These are phyloP conservation scores for Candida michaelii DNA, from an alignment of 805 yeast species.

Conservation along the genomic window DNA sequence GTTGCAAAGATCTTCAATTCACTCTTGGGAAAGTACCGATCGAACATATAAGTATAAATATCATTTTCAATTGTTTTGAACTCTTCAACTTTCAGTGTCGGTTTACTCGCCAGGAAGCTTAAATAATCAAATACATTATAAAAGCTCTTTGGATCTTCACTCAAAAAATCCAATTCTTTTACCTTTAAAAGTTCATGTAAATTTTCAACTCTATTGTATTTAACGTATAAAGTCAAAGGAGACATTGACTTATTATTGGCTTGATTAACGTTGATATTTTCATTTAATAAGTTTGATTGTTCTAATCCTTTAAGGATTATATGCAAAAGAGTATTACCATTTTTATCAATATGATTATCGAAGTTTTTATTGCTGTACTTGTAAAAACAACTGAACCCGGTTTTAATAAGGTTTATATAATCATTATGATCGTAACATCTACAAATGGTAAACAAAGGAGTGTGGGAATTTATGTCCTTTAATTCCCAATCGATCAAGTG, in stretches of 20 bases:
- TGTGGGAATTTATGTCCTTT: slow-evolving; percentile 64
- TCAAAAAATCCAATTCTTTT: slow-evolving; percentile 39
- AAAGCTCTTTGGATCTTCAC: slow-evolving; percentile 33
- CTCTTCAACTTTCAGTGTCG: slow-evolving; percentile 17
- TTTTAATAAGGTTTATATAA: slow-evolving; percentile 50
- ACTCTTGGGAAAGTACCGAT: slow-evolving; percentile 21
- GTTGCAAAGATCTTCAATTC: slow-evolving; percentile 21
- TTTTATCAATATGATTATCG: slow-evolving; percentile 65
- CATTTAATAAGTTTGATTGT: slow-evolving; percentile 24
- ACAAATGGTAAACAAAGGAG: slow-evolving; percentile 75
- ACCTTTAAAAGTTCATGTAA: slow-evolving; percentile 51
- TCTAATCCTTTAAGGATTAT: slow-evolving; percentile 53
- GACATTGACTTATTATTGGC: slow-evolving; percentile 58
- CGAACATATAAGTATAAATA: slow-evolving; percentile 22
- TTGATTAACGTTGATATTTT: slow-evolving; percentile 50
- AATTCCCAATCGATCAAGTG: slow-evolving; percentile 64
- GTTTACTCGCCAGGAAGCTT: slow-evolving; percentile 32
- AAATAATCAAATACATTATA: slow-evolving; percentile 40
- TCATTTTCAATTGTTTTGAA: slow-evolving; percentile 25
- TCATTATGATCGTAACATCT: slow-evolving; percentile 77
- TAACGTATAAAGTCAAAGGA: slow-evolving; percentile 70
- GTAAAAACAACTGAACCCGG: slow-evolving; percentile 45
- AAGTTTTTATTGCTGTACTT: slow-evolving; percentile 43
- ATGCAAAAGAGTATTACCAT: slow-evolving; percentile 79
- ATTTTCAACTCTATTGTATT: slow-evolving; percentile 66